These are phyloP conservation scores for Leccinum disarticulatum DNA, from an alignment of 768 basidiomycete species.

Conservation along the genomic window DNA sequence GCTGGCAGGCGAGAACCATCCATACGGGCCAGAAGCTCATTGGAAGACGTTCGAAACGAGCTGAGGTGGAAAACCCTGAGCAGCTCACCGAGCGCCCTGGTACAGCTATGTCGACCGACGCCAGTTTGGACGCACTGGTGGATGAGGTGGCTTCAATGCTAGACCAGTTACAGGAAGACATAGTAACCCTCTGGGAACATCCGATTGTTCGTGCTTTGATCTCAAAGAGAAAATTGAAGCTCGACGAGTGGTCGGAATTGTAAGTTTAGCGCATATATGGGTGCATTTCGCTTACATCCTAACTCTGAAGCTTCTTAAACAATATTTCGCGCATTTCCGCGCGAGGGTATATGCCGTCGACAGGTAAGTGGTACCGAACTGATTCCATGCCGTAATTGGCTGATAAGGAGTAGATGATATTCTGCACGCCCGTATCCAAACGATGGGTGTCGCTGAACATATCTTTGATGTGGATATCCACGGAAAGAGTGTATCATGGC, in stretches of 20 bases:
- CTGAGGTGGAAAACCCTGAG: constrained; percentile 27
- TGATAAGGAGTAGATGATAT: constrained; percentile 63
- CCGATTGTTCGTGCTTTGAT: constrained; percentile 70
- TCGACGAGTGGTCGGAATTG: constrained; percentile 91
- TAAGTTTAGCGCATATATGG: constrained; percentile 44
- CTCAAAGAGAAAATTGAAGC: constrained; percentile 62
- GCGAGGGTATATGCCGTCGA: constrained; percentile 69
- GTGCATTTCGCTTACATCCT: constrained; percentile 4
- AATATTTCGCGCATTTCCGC: constrained; percentile 72
- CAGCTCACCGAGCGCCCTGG: constrained; percentile 28
- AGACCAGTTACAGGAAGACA: constrained; percentile 57
- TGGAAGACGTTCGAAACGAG: constrained; percentile 29
- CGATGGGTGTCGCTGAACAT: constrained; percentile 86
- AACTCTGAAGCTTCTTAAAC: constrained; percentile 60
- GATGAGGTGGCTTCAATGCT: constrained; percentile 64
- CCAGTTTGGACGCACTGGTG: constrained; percentile 53
- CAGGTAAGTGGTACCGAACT: constrained; percentile 46
- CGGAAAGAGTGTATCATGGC: constrained; percentile 74
- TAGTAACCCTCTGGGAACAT: constrained; percentile 71
- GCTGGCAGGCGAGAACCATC: constrained; percentile 75
- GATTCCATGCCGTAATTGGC: constrained; percentile 25
- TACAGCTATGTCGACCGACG: constrained; percentile 30
- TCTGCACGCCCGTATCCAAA: constrained; percentile 85
- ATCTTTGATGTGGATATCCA: constrained; percentile 80
- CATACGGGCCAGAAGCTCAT: constrained; percentile 44